Conservation (phyloP, 2,329 filamentous ascomycete genomes). For the Capronia epimyces region DNA sequence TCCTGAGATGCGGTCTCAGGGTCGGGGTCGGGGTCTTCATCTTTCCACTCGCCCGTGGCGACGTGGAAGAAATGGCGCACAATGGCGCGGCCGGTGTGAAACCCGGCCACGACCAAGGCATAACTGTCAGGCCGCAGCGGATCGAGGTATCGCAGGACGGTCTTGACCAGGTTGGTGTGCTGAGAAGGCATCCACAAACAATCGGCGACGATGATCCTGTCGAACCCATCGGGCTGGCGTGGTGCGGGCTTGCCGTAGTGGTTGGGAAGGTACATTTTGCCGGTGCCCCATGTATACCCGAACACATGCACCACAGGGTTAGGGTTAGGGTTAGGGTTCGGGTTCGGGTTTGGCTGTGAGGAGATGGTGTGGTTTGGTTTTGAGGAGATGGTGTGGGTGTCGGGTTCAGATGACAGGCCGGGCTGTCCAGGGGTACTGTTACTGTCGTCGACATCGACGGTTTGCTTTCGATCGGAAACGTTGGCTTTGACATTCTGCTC, state of each 20-base stretch:
- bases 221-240: constrained; percentile 38
- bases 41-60: constrained; percentile 25
- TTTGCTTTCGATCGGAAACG: constrained; percentile 3
- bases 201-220: constrained; percentile 55
- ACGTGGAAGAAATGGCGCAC: constrained; percentile 53
- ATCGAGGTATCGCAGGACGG: constrained; percentile 50
- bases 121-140: no score
- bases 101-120: constrained; percentile 53
- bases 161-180: constrained; percentile 51
- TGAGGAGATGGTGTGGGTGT: background rate
- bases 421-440: background rate
- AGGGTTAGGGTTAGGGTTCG: background rate
- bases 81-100: constrained; percentile 55
- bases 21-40: background rate
- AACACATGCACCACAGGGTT: constrained; percentile 6
- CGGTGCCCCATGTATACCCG: constrained; percentile 26
- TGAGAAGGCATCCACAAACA: constrained; percentile 57
- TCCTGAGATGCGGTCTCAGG: constrained; percentile 39
- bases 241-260: constrained; percentile 16
- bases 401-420: background rate
- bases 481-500: constrained; percentile 22
- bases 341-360: background rate
- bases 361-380: background rate
- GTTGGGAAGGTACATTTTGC: constrained; percentile 36
- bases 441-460: background rate